These are phyloP conservation scores for Rhododendron williamsianum DNA, from an alignment of 148 eudicot species.

Conservation along the genomic window DNA sequence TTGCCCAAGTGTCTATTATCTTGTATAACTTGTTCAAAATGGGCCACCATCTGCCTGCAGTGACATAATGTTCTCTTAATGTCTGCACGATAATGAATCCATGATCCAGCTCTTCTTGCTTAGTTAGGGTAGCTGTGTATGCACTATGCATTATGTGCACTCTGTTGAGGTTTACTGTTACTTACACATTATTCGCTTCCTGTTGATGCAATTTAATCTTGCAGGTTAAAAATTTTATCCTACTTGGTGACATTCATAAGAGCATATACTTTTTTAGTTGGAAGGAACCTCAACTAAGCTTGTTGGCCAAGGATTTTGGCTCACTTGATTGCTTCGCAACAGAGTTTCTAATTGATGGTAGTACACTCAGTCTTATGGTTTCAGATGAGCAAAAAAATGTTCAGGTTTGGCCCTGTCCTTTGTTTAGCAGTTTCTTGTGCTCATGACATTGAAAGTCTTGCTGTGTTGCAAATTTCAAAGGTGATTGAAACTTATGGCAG, in stretches of 20 bases:
- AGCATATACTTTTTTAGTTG: slow-evolving; percentile 92
- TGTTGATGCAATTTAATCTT: slow-evolving; percentile 15
- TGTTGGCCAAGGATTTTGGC: slow-evolving; percentile 92
- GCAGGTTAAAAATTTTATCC: slow-evolving; percentile 97
- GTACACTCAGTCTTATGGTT: slow-evolving; percentile 89
- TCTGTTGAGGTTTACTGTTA: not conserved
- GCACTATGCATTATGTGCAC: not conserved
- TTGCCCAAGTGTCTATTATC: not conserved
- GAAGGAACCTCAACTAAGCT: slow-evolving; percentile 94
- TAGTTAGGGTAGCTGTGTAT: not conserved
- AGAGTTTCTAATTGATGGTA: slow-evolving; percentile 92
- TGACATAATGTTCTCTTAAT: not conserved
- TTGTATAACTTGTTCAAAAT: not conserved
- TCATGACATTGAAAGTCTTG: not conserved
- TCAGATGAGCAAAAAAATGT: slow-evolving; percentile 94
- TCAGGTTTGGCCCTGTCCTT: slow-evolving; percentile 52
- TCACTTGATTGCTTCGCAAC: slow-evolving; percentile 95
- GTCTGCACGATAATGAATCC: not conserved
- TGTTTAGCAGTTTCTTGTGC: not conserved
- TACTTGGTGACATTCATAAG: slow-evolving; percentile 89
- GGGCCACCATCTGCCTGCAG: not conserved
- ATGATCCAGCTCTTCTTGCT: not conserved
- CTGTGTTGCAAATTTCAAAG: not conserved
- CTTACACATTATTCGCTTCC: not conserved
- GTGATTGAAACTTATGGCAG: slow-evolving; percentile 1